These are phyloP conservation scores for Drechslerella stenobrocha DNA, from an alignment of 2,329 filamentous ascomycete genomes.

Conservation along the genomic window DNA sequence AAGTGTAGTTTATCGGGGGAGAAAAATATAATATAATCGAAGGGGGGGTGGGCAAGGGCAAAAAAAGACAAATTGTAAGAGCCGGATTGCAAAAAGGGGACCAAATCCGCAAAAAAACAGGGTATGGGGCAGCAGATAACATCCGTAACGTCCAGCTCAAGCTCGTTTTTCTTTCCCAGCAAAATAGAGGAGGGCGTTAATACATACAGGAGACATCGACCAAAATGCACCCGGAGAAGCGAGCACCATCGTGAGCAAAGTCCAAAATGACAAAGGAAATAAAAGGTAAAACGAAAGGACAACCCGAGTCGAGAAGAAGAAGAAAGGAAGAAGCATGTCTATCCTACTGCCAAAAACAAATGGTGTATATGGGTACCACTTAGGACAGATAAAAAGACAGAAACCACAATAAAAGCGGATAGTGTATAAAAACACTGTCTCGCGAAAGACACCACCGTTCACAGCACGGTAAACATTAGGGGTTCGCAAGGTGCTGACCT, in stretches of 20 bases:
- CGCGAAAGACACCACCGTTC: too few relatives aligned
- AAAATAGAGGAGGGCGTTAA: slow-evolving; percentile 24
- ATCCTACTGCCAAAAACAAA: slow-evolving; percentile 3
- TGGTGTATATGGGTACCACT: slow-evolving; percentile 9
- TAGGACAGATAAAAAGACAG: background rate
- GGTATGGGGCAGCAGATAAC: background rate
- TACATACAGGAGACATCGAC: slow-evolving; percentile 28
- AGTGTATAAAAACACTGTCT: background rate
- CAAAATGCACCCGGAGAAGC: background rate
- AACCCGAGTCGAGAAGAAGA: slow-evolving; percentile 9
- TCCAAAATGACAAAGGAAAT: slow-evolving; percentile 16
- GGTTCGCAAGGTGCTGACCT: background rate
- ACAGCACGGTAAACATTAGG: background rate
- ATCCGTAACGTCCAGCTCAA: background rate
- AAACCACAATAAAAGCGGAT: background rate
- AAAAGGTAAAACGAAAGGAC: slow-evolving; percentile 17
- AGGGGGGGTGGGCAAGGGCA: too few relatives aligned
- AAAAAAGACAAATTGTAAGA: slow-evolving; percentile 5
- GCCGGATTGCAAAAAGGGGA: background rate
- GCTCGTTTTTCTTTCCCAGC: slow-evolving; percentile 13
- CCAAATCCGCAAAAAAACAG: background rate
- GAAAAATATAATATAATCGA: slow-evolving; percentile 3
- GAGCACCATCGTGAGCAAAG: slow-evolving; percentile 38
- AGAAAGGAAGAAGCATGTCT: slow-evolving; percentile 8
- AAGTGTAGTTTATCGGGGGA: slow-evolving; percentile 6